Percentiles rank a stretch among this genome's conserved stretches.
These are phyloP conservation scores for Podospora australis DNA, from an alignment of 495 filamentous ascomycete genomes.

Conservation along the genomic window DNA sequence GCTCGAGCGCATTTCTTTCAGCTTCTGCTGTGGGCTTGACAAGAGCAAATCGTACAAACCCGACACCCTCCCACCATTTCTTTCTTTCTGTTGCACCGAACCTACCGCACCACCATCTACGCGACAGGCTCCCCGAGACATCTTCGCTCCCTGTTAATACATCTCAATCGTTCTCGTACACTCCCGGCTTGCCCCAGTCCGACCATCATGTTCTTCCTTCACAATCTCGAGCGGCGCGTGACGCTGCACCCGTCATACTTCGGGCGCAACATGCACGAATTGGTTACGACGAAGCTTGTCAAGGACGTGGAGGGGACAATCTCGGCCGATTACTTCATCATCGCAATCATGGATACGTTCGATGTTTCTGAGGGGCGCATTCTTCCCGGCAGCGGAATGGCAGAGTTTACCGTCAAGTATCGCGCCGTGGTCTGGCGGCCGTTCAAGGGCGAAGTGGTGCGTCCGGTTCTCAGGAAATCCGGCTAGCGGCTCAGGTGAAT, in stretches of 20 bases:
- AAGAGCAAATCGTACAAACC: too few species aligned
- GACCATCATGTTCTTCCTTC: constrained; percentile 86
- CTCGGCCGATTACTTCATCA: constrained; percentile 89
- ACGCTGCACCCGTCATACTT: constrained; percentile 96
- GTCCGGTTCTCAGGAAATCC: constrained; percentile 22
- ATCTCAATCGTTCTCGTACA: not conserved
- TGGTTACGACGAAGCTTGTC: constrained; percentile 77
- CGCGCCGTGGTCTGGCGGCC: constrained; percentile 95
- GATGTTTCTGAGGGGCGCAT: constrained; percentile 89
- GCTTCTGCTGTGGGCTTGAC: too few species aligned
- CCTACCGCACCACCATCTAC: too few species aligned
- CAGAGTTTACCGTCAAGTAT: constrained; percentile 91
- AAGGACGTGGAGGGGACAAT: constrained; percentile 91
- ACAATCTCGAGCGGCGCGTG: constrained; percentile 87
- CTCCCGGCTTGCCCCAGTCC: too few species aligned
- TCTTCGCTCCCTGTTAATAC: not conserved
- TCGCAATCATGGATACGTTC: constrained; percentile 90
- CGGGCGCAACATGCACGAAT: constrained; percentile 79
- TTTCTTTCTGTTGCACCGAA: too few species aligned
- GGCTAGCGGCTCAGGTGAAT: not conserved
- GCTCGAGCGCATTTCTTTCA: too few species aligned
- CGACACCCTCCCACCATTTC: too few species aligned
- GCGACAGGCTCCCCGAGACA: too few species aligned
- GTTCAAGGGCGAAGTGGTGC: constrained; percentile 92
- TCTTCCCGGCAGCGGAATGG: constrained; percentile 78